Base-by-base conservation (phyloP, 139 green algal genomes). In the Chlorella sorokiniana region DNA sequence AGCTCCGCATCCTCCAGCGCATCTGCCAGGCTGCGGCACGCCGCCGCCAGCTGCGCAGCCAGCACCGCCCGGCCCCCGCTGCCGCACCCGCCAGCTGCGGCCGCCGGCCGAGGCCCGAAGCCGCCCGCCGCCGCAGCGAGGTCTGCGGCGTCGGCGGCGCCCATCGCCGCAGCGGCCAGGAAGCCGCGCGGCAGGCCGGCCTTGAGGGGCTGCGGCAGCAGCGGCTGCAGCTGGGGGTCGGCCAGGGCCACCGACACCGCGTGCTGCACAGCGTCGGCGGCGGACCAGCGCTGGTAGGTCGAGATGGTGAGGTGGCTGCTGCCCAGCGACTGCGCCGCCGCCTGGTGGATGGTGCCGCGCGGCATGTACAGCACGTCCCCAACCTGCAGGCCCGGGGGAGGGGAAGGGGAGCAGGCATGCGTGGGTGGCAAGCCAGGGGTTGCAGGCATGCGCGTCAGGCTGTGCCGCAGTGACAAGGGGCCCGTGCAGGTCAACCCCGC, bases 331-430 rank as follows among this genome's bases (percentile, higher is more conserved):
- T 90, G 86, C 1, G 91, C 89, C 6, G 76, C 61, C 3, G 94
- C 93, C 79, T 95, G 87, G 82, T 96, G 93, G 45, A 95, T 83
- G 14, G 84, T 91, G 25, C 94, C 94, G 18, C 94, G 87, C 2
- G 94, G 94, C 86, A 98, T 78, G 87, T 97, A 98, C 74, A 98
- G 86, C 80, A 96, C 89, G 74, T 98, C 94, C 9, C 94, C 94
- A 8, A 87, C 80, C 88, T 91, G 77, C 35, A 33, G 22, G 35
- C 14, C 11, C 14, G 18, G 10, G 16, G 29, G 56, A 22, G 6
- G 16, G 56, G 18, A 65, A 31, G 18, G 56, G 23, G 18, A 65
- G n/a, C 18, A 11, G 16, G 10, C n/a, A n/a, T n/a, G n/a, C n/a
- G n/a, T n/a, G n/a, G n/a, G n/a, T n/a, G n/a, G n/a, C n/a, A n/a